Evolutionary conservation across 1,284 basidiomycete genomes (phyloP), one percentile per base, ranked within the genome.

Genomic region (Thelephora terrestris): DNA sequence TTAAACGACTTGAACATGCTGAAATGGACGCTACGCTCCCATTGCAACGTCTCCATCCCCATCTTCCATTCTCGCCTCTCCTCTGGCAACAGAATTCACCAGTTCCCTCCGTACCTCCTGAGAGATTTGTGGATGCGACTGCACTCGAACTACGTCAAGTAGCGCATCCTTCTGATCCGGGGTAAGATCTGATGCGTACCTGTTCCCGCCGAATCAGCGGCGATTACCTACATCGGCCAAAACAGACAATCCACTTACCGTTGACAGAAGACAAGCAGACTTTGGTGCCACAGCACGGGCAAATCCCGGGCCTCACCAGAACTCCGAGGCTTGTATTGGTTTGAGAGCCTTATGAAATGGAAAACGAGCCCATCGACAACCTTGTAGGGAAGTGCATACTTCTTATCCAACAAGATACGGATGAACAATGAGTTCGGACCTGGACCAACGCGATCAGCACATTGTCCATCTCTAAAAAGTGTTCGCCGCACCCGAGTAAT

Each of bases 251-350:
- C 10, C n/a, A 59, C 71, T 49, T 53, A 91, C 89, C 94, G 74
- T 69, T 99, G 96, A 29, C 80, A 84, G 62, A 99, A 98, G 5
- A 95, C 91, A 6, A 99, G 75, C 51, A 99, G 73, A 63, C 89
- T 91, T 69, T 99, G 96, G 64, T 99, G 93, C 96, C 96, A 99
- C 12, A 99, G 73, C 10, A 99, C 96, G 6, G 96, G 96, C 50
- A 96, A 74, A 63, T 84, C 83, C 50, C 85, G 81, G 2, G 78
- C 69, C 47, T 85, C 82, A 12, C 76, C 80, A 35, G 76, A 71
- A 24, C 68, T 71, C 52, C 73, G 74, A 27, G 81, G 79, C 63
- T 86, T 87, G 64, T 90, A 86, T n/a, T 85, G 85, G 64, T 93
- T 92, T 5, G 90, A 90, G 48, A 98, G 83, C 34, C 92, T 84